Conservation (phyloP, 163 green algal species). For the Chlorella variabilis region DNA sequence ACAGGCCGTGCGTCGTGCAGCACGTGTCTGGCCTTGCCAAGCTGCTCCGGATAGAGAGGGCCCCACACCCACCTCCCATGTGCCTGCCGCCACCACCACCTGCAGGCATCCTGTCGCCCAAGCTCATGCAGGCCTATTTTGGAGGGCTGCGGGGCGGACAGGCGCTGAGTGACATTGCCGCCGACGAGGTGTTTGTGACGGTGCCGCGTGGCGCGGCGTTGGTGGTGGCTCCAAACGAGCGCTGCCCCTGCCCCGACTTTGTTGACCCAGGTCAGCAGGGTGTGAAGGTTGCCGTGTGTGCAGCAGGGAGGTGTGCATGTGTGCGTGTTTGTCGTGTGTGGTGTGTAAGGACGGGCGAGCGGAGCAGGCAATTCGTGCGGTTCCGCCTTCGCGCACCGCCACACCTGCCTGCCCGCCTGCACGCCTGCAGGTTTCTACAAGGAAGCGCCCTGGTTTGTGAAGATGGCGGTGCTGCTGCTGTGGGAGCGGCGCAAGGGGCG, state of each 20-base stretch:
- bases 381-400: background rate
- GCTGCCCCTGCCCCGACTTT: conserved; percentile 44
- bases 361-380: background rate
- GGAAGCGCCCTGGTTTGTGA: conserved; percentile 62
- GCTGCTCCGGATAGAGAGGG: no score
- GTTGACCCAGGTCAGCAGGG: conserved; percentile 30
- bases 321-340: background rate
- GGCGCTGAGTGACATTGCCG: conserved; percentile 26
- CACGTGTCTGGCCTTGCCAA: no score
- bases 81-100: no score
- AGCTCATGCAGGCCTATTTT: conserved; percentile 43
- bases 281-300: no score
- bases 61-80: no score
- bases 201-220: conserved; percentile 33
- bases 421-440: conserved; percentile 29
- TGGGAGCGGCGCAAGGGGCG: conserved; percentile 57
- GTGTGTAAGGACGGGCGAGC: no score
- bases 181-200: conserved; percentile 40
- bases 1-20: no score
- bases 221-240: conserved; percentile 41
- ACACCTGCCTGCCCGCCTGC: background rate
- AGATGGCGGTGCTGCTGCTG: conserved; percentile 74
- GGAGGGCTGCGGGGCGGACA: conserved; percentile 34
- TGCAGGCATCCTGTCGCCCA: conserved; percentile 37
- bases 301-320: background rate